Evolutionary conservation across 192 early-diverging fungal species (phyloP).

Genomic region (Mortierella alpina): DNA sequence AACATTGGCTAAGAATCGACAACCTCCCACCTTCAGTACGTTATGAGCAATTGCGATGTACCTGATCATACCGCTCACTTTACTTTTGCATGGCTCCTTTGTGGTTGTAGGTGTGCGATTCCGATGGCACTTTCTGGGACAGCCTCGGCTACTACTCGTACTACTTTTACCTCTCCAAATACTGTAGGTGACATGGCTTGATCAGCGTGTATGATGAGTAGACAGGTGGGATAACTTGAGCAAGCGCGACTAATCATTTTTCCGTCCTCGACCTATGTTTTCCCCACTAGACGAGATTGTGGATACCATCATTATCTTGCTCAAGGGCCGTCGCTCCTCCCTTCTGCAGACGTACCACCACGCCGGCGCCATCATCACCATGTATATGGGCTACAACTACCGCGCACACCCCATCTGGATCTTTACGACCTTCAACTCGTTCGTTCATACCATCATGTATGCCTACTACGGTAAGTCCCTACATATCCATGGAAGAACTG

Average conservation of each 20-base stretch:
- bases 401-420: constrained; percentile 72
- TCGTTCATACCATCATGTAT: constrained; percentile 84
- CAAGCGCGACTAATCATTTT: not conserved
- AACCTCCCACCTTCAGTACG: too few species aligned
- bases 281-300: constrained; percentile 67
- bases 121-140: constrained; percentile 63
- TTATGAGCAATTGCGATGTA: too few species aligned
- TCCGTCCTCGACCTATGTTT: constrained; percentile 29
- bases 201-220: not conserved
- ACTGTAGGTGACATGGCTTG: constrained; percentile 51
- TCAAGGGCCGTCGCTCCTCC: constrained; percentile 71
- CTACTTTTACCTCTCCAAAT: constrained; percentile 84
- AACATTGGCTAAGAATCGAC: too few species aligned
- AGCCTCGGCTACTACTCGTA: constrained; percentile 74
- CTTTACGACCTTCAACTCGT: constrained; percentile 77
- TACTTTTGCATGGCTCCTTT: not conserved
- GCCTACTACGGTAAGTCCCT: constrained; percentile 63
- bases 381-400: constrained; percentile 68
- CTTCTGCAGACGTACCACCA: constrained; percentile 81
- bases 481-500: not conserved
- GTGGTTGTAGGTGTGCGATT: constrained; percentile 60
- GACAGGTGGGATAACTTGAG: not conserved
- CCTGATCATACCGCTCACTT: not conserved
- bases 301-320: constrained; percentile 80
- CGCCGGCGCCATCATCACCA: constrained; percentile 74